Percentiles rank a stretch among this genome's conserved stretches.
phyloP scores from a whole-genome alignment of 805 yeast species.

The Candida khao-thaluensis region DNA sequence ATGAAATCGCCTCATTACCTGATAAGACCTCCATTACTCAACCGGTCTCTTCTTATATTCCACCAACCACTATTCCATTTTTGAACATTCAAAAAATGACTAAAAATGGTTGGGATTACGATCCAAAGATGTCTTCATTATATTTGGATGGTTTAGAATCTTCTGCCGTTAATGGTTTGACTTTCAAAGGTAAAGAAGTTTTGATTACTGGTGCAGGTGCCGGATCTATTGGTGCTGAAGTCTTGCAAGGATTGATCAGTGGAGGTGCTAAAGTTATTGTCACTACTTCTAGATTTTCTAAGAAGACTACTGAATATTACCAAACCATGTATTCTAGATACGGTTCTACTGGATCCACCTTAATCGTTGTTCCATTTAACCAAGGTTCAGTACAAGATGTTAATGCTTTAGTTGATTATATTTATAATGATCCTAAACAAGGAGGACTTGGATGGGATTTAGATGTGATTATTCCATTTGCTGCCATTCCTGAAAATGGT shows the following conservation, averaged over 20 bases:
- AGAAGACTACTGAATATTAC: slow-evolving; percentile 91
- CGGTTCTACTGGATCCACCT: slow-evolving; percentile 89
- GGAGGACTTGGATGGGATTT: slow-evolving; percentile 98
- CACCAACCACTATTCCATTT: slow-evolving; percentile 89
- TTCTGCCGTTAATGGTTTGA: slow-evolving; percentile 92
- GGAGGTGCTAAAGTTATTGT: slow-evolving; percentile 99
- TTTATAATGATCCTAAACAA: slow-evolving; percentile 77
- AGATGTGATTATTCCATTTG: slow-evolving; percentile 95
- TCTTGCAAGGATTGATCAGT: slow-evolving; percentile 87
- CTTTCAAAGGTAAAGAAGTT: slow-evolving; percentile 85
- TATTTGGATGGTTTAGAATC: slow-evolving; percentile 89
- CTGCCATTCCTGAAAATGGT: slow-evolving; percentile 99
- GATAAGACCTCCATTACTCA: slow-evolving; percentile 65
- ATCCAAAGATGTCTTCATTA: slow-evolving; percentile 68
- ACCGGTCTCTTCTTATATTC: slow-evolving; percentile 71
- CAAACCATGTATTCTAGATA: slow-evolving; percentile 88
- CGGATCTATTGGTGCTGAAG: slow-evolving; percentile 97
- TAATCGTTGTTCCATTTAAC: slow-evolving; percentile 97
- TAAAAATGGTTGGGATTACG: slow-evolving; percentile 81
- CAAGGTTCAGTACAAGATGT: slow-evolving; percentile 97
- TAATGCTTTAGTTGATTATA: slow-evolving; percentile 77
- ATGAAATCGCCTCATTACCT: slow-evolving; percentile 84
- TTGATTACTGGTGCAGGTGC: slow-evolving; percentile 98
- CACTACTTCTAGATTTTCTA: slow-evolving; percentile 93
- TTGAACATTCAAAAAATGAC: slow-evolving; percentile 83